Evolutionary conservation across 2,329 filamentous ascomycete species (phyloP).

Genomic region (Botrytis tulipae): DNA sequence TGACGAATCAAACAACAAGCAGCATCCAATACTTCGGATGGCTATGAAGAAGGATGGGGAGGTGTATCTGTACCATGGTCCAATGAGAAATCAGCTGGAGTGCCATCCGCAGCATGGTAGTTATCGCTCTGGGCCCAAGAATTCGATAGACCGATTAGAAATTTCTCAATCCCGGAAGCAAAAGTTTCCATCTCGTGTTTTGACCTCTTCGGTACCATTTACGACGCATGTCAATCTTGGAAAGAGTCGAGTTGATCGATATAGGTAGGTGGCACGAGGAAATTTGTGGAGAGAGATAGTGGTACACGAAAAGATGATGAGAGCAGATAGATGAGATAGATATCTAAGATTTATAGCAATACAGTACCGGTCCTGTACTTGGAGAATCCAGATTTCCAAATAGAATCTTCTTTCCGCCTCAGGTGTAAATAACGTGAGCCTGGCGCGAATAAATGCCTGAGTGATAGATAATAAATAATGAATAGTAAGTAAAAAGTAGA

Average conservation of each 20-base stretch:
- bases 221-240: not conserved
- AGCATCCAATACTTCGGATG: not conserved
- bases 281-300: not conserved
- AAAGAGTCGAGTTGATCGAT: not conserved
- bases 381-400: not conserved
- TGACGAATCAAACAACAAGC: not conserved
- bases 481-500: not conserved
- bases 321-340: not conserved
- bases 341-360: not conserved
- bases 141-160: not conserved
- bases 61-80: not conserved
- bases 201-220: not conserved
- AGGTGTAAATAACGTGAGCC: constrained; percentile 13
- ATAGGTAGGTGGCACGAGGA: not conserved
- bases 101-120: not conserved
- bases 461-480: constrained; percentile 2
- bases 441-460: constrained; percentile 16
- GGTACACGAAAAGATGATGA: not conserved
- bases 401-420: constrained; percentile 9
- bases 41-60: not conserved
- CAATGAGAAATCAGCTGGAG: not conserved
- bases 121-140: not conserved
- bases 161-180: not conserved
- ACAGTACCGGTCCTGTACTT: not conserved
- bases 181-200: not conserved